phyloP scores from a whole-genome alignment of 495 filamentous ascomycete genomes.

The Extremus antarcticus region DNA sequence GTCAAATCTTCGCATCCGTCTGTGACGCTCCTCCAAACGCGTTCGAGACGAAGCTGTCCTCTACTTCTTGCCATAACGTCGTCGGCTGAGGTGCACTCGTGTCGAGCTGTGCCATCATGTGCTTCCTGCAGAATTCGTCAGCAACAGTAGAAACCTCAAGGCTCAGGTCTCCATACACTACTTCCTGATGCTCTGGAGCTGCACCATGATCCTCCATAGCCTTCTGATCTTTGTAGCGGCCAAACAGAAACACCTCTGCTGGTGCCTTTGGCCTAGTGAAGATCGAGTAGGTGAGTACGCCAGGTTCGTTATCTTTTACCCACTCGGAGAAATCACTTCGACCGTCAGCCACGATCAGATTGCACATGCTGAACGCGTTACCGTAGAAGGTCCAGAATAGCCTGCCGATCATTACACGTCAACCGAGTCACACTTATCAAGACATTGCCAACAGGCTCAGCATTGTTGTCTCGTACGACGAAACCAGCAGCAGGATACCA shows the following conservation, averaged over 20 bases:
- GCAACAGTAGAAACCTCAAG: background rate
- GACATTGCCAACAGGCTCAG: background rate
- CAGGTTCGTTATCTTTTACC: constrained; percentile 10
- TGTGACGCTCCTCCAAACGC: constrained; percentile 5
- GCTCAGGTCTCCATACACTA: too few species aligned
- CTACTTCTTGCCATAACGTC: constrained; percentile 14
- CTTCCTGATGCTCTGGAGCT: constrained; percentile 10
- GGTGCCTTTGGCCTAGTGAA: constrained; percentile 12
- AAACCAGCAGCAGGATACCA: constrained; percentile 14
- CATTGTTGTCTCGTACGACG: background rate
- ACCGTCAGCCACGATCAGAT: background rate
- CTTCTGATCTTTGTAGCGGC: constrained; percentile 2
- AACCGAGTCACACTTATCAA: constrained; percentile 10
- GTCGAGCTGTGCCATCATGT: background rate
- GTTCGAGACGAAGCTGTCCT: constrained; percentile 12
- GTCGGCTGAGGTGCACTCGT: background rate
- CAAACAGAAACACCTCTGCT: constrained; percentile 10
- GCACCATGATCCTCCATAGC: constrained; percentile 5
- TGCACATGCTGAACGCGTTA: too few species aligned
- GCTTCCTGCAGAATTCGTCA: background rate
- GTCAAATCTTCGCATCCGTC: background rate
- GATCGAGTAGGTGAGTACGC: constrained; percentile 8
- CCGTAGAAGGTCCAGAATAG: background rate
- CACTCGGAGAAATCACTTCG: constrained; percentile 2
- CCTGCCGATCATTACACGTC: background rate